Conservation (phyloP, 495 filamentous ascomycete genomes). For the Sporormia fimetaria region DNA sequence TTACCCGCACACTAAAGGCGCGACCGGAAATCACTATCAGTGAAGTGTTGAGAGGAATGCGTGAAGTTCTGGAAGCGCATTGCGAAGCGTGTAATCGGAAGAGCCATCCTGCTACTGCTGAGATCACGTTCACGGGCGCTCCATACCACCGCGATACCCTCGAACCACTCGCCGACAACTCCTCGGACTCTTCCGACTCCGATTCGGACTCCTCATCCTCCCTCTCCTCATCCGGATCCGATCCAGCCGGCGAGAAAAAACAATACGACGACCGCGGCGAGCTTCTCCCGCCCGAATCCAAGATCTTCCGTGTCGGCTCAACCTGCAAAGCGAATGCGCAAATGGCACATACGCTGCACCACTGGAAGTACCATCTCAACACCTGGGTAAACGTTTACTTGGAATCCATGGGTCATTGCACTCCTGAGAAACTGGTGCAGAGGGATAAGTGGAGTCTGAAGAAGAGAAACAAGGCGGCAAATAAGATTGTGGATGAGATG, state of each 20-base stretch:
- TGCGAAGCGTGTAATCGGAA: conserved; percentile 73
- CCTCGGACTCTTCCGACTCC: conserved; percentile 23
- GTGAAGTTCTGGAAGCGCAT: conserved; percentile 30
- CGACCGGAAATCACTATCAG: conserved; percentile 43
- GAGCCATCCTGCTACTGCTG: conserved; percentile 52
- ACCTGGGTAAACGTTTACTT: conserved; percentile 57
- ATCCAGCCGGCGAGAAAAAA: conserved; percentile 14
- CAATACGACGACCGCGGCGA: conserved; percentile 28
- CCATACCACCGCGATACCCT: conserved; percentile 60
- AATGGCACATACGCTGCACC: conserved; percentile 56
- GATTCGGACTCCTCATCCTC: conserved; percentile 4
- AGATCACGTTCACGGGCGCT: conserved; percentile 52
- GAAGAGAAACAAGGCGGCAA: conserved; percentile 43
- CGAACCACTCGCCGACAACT: conserved; percentile 48
- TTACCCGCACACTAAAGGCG: conserved; percentile 52
- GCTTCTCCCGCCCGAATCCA: conserved; percentile 23
- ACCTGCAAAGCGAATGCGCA: conserved; percentile 58
- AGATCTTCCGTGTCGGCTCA: conserved; percentile 31
- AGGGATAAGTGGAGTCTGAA: conserved; percentile 44
- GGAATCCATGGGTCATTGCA: conserved; percentile 41
- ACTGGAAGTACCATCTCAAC: conserved; percentile 68
- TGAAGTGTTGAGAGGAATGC: conserved; percentile 19
- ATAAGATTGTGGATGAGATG: conserved; percentile 48
- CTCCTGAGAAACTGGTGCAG: conserved; percentile 42
- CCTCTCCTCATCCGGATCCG: conserved; percentile 24